Conservation (phyloP, 2,329 filamentous ascomycete genomes). For the Fonsecaea nubica region DNA sequence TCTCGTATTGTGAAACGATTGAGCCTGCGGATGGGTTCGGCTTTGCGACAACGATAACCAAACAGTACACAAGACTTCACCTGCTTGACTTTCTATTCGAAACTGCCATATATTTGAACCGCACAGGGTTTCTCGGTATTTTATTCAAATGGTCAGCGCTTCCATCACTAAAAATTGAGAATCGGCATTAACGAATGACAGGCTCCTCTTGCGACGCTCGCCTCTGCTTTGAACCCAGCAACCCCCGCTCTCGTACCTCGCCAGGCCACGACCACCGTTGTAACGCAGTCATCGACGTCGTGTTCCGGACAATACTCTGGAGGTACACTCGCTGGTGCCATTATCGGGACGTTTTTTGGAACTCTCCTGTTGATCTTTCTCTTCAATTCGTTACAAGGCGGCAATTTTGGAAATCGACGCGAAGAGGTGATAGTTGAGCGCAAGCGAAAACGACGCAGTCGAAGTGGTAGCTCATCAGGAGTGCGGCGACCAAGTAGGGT, state of each 20-base stretch:
- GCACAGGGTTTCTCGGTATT: not conserved
- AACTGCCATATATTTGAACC: not conserved
- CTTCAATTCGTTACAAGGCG: slow-evolving; percentile 30
- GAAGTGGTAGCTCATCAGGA: slow-evolving; percentile 37
- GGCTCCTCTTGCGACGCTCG: slow-evolving; percentile 27
- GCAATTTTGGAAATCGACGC: slow-evolving; percentile 21
- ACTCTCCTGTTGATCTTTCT: slow-evolving; percentile 39
- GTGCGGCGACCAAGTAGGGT: slow-evolving; percentile 39
- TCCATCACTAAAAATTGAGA: not conserved
- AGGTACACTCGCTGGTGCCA: slow-evolving; percentile 39
- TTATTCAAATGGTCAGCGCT: slow-evolving; percentile 29
- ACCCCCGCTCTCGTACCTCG: slow-evolving; percentile 32
- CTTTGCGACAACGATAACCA: not conserved
- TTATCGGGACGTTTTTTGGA: slow-evolving; percentile 40
- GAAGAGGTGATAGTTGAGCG: slow-evolving; percentile 39
- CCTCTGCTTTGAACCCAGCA: slow-evolving; percentile 28
- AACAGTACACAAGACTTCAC: not conserved
- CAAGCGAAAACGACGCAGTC: slow-evolving; percentile 35
- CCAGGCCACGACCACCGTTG: slow-evolving; percentile 36
- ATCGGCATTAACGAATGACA: slow-evolving; percentile 8
- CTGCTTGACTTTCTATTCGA: not conserved
- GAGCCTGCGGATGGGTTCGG: slow-evolving; percentile 2
- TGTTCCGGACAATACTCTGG: slow-evolving; percentile 39
- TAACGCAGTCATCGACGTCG: slow-evolving; percentile 25
- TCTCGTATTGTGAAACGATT: slow-evolving; percentile 7